A percentile compares a stretch with the other conserved stretches of the same genome.
Evolutionary conservation across 1,284 basidiomycete genomes (phyloP).

Genomic region (Kalmanozyma brasiliensis): DNA sequence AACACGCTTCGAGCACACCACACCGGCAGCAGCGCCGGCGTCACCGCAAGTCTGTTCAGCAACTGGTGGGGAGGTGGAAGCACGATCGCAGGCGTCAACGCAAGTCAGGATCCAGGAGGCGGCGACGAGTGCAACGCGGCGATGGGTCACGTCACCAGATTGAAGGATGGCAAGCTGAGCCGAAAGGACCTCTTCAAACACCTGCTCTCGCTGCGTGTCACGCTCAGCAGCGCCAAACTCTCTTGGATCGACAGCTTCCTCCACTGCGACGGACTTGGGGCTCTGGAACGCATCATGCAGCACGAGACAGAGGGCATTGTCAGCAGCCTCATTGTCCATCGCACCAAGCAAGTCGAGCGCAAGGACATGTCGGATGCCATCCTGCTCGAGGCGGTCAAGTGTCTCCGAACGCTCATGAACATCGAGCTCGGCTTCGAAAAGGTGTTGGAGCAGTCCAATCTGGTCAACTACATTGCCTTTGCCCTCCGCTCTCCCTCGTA

Average conservation of each 20-base stretch:
- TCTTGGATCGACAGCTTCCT: slow-evolving; percentile 84
- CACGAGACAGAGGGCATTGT: slow-evolving; percentile 44
- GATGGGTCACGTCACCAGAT: slow-evolving; percentile 24
- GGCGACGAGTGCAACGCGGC: slow-evolving; percentile 25
- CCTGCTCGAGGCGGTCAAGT: slow-evolving; percentile 73
- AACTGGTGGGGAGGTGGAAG: slow-evolving; percentile 57
- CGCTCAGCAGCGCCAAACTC: slow-evolving; percentile 82
- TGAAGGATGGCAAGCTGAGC: slow-evolving; percentile 39
- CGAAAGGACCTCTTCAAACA: slow-evolving; percentile 73
- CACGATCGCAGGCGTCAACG: slow-evolving; percentile 11
- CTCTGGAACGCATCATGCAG: slow-evolving; percentile 56
- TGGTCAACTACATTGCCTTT: slow-evolving; percentile 80
- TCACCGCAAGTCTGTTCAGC: slow-evolving; percentile 47
- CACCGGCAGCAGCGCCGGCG: slow-evolving; percentile 51
- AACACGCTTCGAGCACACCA: slow-evolving; percentile 28
- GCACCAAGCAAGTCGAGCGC: slow-evolving; percentile 33
- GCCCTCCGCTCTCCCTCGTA: slow-evolving; percentile 74
- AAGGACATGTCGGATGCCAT: slow-evolving; percentile 59
- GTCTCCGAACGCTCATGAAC: slow-evolving; percentile 83
- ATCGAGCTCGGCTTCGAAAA: slow-evolving; percentile 82
- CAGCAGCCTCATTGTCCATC: slow-evolving; percentile 12
- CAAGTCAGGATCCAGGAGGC: slow-evolving; percentile 6
- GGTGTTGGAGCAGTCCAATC: slow-evolving; percentile 75
- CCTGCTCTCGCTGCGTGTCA: slow-evolving; percentile 83
- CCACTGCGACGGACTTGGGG: slow-evolving; percentile 75